Evolutionary conservation across 2,329 filamentous ascomycete species (phyloP), one percentile per base, ranked within the genome.

Genomic region (Xylariaceae sp.): DNA sequence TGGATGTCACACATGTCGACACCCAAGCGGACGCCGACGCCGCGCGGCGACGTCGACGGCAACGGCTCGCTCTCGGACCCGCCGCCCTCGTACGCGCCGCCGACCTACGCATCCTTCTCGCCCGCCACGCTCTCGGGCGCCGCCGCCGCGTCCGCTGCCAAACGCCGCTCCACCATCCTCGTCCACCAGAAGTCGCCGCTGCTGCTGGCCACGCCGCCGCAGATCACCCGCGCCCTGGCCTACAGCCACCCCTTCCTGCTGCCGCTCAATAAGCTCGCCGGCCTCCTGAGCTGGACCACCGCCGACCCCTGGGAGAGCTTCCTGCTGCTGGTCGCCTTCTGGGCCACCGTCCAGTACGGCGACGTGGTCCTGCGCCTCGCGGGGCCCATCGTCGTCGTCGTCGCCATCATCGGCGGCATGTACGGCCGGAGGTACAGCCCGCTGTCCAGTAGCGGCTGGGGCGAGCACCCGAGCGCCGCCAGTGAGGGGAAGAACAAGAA

Each of bases 261-360:
- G 6, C 88, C 89, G 5, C 67, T 96, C 37, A 96, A 95, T 58
- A 84, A 83, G 53, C 61, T 94, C 12, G 82, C 75, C 3, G 92
- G 90, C 0, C 65, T 98, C 40, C 55, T 98, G 43, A 94, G 85
- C 63, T 98, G 92, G 92, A 94, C 87, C 7, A 89, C 83, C 1
- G 83, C 77, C 24, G 92, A 98, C 56, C 80, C 89, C 0, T 98
- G 90, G 90, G 88, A 96, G 67, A 95, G 89, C 67, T 98, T 96
- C 54, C 67, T 98, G 40, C 59, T 98, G 19, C 72, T 98, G 3
- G 80, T 80, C 13, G 71, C 65, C 19, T 98, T 94, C 55, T 98
- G 92, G 92, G 83, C 79, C 3, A 62, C 80, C 9, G 81, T 86
- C 11, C 69, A 95, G 14, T 96, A 96, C 56, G 89, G 88, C 30